Conservation (phyloP, 345 rosid species). For the Crucihimalaya himalaica region DNA sequence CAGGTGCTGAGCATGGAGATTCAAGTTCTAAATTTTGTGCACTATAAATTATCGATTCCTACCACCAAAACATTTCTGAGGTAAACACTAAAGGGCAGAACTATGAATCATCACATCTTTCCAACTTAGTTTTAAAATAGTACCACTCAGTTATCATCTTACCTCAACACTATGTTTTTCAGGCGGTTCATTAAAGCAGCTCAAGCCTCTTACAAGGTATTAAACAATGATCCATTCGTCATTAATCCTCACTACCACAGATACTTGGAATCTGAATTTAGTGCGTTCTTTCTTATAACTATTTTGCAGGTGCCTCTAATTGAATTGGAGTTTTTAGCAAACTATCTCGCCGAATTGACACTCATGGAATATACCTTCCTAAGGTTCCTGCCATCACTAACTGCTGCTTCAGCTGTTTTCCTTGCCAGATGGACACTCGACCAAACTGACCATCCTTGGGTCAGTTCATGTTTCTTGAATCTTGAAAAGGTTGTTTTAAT, state of each 20-base stretch:
- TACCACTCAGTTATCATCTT: slow-evolving; percentile 1
- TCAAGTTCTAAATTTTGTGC: slow-evolving; percentile 64
- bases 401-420: slow-evolving; percentile 92
- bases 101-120: slow-evolving; percentile 10
- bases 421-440: slow-evolving; percentile 87
- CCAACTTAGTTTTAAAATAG: slow-evolving; percentile 8
- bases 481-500: background rate
- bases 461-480: slow-evolving; percentile 41
- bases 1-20: slow-evolving; percentile 93
- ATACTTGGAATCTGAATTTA: slow-evolving; percentile 15
- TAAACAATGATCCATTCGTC: slow-evolving; percentile 5
- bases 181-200: slow-evolving; percentile 93
- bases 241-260: background rate
- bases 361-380: slow-evolving; percentile 78
- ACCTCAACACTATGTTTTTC: slow-evolving; percentile 31
- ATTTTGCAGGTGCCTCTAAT: slow-evolving; percentile 54
- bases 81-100: slow-evolving; percentile 42
- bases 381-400: slow-evolving; percentile 69
- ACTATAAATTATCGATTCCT: slow-evolving; percentile 74
- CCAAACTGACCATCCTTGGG: slow-evolving; percentile 93
- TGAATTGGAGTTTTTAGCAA: slow-evolving; percentile 79
- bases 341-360: slow-evolving; percentile 82
- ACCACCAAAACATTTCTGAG: slow-evolving; percentile 88
- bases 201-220: slow-evolving; percentile 70
- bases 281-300: slow-evolving; percentile 5